These are phyloP conservation scores for Takakia lepidozioides DNA, from an alignment of 225 moss, liverwort and hornwort species.

Conservation along the genomic window DNA sequence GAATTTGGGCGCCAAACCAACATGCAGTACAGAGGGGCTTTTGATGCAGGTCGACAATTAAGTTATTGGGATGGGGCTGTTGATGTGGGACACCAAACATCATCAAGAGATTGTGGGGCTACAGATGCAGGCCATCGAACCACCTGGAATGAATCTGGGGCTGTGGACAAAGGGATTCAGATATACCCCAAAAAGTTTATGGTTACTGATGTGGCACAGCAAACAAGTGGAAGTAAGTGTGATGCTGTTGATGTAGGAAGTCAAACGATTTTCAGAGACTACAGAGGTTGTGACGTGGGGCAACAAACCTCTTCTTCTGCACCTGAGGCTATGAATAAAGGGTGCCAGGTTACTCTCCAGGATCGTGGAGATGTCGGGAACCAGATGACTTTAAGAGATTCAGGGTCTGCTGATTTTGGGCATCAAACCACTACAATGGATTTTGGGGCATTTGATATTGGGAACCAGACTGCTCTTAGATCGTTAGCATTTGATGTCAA, in stretches of 20 bases:
- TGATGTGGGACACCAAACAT: constrained; percentile 8
- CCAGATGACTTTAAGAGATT: too few relatives aligned
- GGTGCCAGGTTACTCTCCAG: too few relatives aligned
- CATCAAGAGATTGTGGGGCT: constrained; percentile 2
- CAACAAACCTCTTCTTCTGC: too few relatives aligned
- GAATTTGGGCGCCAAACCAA: background rate
- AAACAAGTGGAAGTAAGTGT: constrained; percentile 12
- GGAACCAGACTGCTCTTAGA: constrained; percentile 8
- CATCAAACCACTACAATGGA: constrained; percentile 8
- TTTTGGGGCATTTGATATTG: constrained; percentile 9
- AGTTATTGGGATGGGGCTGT: too few relatives aligned
- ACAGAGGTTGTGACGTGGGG: constrained; percentile 8
- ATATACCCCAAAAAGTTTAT: constrained; percentile 7
- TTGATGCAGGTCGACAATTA: background rate
- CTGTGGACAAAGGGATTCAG: constrained; percentile 12
- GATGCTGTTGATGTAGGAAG: constrained; percentile 10
- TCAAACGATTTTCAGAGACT: constrained; percentile 7
- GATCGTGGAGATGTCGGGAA: too few relatives aligned
- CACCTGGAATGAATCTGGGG: constrained; percentile 8
- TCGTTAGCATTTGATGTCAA: too few relatives aligned
- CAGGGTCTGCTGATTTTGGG: too few relatives aligned
- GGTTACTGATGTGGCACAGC: constrained; percentile 15
- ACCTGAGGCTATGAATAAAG: too few relatives aligned
- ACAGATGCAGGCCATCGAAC: constrained; percentile 10
- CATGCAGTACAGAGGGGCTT: background rate